Evolutionary conservation across 129 eudicot genomes (phyloP), one percentile per base, ranked within the genome.

Genomic region (Gnaphalium uliginosum): DNA sequence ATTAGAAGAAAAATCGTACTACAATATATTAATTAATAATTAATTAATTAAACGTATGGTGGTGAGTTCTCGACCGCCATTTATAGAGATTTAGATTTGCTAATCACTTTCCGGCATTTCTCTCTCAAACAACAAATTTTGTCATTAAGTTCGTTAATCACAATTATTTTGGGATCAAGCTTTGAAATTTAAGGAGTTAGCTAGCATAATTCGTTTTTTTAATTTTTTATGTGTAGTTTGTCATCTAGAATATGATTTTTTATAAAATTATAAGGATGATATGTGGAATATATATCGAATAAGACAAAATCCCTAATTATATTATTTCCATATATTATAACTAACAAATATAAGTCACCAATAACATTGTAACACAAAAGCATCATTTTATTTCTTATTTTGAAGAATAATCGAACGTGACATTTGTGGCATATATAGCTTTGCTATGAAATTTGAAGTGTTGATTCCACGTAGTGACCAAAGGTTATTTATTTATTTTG

Each of bases 61-160:
- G 46, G 25, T 48, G 46, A 27, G 46, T 51, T 70, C 13, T 70
- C 63, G 25, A 51, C 75, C 75, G 51, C 63, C 26, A 70, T 51
- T 29, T n/a, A 27, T 11, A 70, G 46, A 70, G 75, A 70, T 70
- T 27, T 27, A 70, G 75, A 70, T 70, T 51, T 70, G 46, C 64
- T 23, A 1, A 29, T 26, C 75, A 37, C 26, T 70, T 51, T 51
- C 74, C 0, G 50, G 4, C 46, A 10, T 19, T 4, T 27, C 75
- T 17, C 39, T 70, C 10, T 26, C 26, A 70, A 8, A 70, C 46
- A 51, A 27, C 30, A 27, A 70, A 69, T 37, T n/a, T 51, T 50
- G 43, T 30, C 23, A 33, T 68, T 43, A 0, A 5, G 10, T 8
- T 51, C 50, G 74, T 50, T 50, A 26, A 46, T 46, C 17, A 17